Base-by-base conservation (phyloP, 2,329 filamentous ascomycete genomes). In the Chaetomiaceae sp. region DNA sequence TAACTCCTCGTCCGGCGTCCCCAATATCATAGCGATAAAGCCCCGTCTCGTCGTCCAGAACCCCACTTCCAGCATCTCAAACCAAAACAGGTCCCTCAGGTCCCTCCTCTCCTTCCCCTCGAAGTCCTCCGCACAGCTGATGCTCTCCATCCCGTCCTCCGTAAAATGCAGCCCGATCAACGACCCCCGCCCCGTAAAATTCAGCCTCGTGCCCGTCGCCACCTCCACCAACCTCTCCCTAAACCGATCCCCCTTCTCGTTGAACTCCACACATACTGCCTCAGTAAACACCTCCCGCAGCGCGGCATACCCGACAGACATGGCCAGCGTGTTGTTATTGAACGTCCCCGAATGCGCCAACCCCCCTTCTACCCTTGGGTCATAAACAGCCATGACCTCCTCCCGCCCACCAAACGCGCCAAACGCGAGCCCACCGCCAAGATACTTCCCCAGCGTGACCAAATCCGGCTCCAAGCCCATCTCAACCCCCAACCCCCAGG, bases 261-360 rank as follows among this genome's bases (percentile, higher is more conserved):
- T 65, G 25, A 66, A 58, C 30, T 33, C 56, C 30, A 54, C 41
- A 34, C 56, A 57, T 10, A 55, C 60, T 30, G 60, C 63, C 1
- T 58, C 54, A 14, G 62, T 67, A 44, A 60, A 67, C 7, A 68
- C 59, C 13, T 51, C 16, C n/a, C 51, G 47, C 37, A 67, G 46
- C 14, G 60, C 66, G 3, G 58, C 57, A 27, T 56, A 60, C 2
- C 79, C 81, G 2, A 75, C 77, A 12, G 66, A 65, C 79, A 83
- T 65, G 34, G 44, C 59, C 55, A 60, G 63, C n/a, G 73, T 72
- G 57, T 84, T 83, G 58, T 84, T 84, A 59, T 84, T 83, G 65
- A 82, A 84, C 0, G 81, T 84, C 0, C 81, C 81, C 0, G 78
- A 75, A 57, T 84, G 80, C 3, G 68, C 64, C 4, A 81, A 64